Percentiles rank a stretch among this genome's conserved stretches.
Conservation (phyloP, 345 rosid genomes). For the Theobroma cacao region DNA sequence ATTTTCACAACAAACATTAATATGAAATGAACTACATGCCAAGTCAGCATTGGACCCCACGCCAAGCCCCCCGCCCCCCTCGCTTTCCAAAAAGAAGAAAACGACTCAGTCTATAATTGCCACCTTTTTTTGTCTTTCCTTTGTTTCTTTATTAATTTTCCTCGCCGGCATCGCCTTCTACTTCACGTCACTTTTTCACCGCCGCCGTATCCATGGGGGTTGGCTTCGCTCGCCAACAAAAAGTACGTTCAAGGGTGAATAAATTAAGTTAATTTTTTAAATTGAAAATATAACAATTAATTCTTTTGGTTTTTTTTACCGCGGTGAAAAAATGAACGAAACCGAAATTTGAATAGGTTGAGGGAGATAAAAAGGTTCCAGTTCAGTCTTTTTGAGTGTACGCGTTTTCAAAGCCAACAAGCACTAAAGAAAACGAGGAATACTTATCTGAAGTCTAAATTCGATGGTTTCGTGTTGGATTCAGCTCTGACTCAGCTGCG, state of each 20-base stretch:
- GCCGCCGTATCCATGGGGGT: not conserved
- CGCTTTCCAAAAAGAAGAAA: conserved; percentile 4
- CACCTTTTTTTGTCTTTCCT: no score
- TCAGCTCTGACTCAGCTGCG: not conserved
- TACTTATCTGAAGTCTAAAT: not conserved
- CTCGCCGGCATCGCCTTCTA: conserved; percentile 49
- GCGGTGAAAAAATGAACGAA: not conserved
- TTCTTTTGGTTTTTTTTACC: no score
- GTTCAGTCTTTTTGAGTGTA: conserved; percentile 1
- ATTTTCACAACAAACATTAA: not conserved
- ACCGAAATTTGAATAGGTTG: not conserved
- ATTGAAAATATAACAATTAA: no score
- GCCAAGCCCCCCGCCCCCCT: not conserved
- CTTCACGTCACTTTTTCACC: conserved; percentile 6
- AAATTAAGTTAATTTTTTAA: no score
- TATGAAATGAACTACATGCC: not conserved
- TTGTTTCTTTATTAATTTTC: not conserved
- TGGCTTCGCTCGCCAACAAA: no score
- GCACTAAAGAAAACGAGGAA: not conserved
- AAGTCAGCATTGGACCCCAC: not conserved
- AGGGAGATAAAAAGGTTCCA: not conserved
- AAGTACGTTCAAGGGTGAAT: no score
- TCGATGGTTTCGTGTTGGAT: not conserved
- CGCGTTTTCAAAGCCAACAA: conserved; percentile 4
- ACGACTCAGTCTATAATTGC: not conserved